Evolutionary conservation across 2,329 filamentous ascomycete genomes (phyloP).

Genomic region (Bimuria novae-zelandiae): DNA sequence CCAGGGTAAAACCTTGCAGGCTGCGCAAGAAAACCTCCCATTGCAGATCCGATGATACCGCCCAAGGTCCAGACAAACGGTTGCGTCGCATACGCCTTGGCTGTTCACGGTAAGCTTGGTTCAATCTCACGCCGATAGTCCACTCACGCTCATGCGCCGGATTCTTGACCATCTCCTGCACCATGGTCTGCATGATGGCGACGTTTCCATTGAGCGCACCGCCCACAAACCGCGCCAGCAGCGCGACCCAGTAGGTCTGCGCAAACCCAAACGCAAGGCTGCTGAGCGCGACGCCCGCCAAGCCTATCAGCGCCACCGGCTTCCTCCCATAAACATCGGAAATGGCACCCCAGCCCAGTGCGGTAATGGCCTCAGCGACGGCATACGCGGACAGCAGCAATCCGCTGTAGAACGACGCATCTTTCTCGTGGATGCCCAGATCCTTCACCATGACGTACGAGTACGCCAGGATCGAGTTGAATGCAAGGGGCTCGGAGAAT

Average conservation of each 20-base stretch:
- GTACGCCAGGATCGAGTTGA: slow-evolving; percentile 94
- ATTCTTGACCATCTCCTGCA: slow-evolving; percentile 84
- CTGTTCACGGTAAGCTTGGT: slow-evolving; percentile 48
- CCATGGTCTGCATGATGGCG: slow-evolving; percentile 89
- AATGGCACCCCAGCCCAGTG: slow-evolving; percentile 61
- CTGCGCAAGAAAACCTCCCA: slow-evolving; percentile 84
- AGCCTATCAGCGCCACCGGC: slow-evolving; percentile 54
- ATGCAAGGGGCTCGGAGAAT: slow-evolving; percentile 87
- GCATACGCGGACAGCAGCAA: slow-evolving; percentile 85
- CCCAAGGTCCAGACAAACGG: slow-evolving; percentile 93
- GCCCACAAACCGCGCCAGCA: slow-evolving; percentile 75
- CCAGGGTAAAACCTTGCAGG: slow-evolving; percentile 76
- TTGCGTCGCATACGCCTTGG: slow-evolving; percentile 86
- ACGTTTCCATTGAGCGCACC: slow-evolving; percentile 91
- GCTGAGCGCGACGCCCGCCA: slow-evolving; percentile 79
- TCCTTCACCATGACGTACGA: slow-evolving; percentile 46
- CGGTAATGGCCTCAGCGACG: slow-evolving; percentile 81
- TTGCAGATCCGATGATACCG: slow-evolving; percentile 82
- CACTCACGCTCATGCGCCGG: slow-evolving; percentile 86
- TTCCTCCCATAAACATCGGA: slow-evolving; percentile 48
- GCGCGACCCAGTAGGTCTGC: slow-evolving; percentile 79
- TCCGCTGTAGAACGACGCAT: slow-evolving; percentile 83
- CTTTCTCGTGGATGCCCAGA: slow-evolving; percentile 41
- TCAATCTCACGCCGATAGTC: neutral
- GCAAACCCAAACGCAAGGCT: slow-evolving; percentile 83